Percentiles rank a stretch among this genome's conserved stretches.
Evolutionary conservation across 2,329 filamentous ascomycete species (phyloP).

Genomic region (Neophaeococcomyces mojaviensis): DNA sequence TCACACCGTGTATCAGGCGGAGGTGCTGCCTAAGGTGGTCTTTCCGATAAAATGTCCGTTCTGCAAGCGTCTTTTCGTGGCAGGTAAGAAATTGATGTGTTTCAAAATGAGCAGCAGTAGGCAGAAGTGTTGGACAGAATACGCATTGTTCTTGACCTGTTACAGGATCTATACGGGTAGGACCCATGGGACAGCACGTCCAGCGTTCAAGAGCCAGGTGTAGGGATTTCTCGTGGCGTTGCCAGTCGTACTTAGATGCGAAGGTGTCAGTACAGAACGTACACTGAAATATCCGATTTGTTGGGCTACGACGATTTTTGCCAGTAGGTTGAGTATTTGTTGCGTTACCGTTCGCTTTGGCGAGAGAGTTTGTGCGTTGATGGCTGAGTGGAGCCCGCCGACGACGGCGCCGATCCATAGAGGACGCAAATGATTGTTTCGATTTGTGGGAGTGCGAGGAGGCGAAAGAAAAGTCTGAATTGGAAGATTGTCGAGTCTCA

Average conservation of each 20-base stretch:
- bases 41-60: conserved; percentile 53
- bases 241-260: conserved; percentile 53
- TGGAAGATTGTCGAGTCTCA: conserved; percentile 48
- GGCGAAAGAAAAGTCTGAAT: conserved; percentile 47
- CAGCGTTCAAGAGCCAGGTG: conserved; percentile 51
- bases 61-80: conserved; percentile 52
- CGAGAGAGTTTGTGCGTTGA: conserved; percentile 1
- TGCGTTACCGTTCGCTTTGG: neutral
- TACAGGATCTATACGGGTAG: conserved; percentile 35
- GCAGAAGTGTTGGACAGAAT: conserved; percentile 50
- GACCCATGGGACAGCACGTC: conserved; percentile 54
- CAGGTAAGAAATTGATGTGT: conserved; percentile 51
- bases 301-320: conserved; percentile 34
- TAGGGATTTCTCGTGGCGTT: conserved; percentile 51
- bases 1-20: conserved; percentile 47
- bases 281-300: conserved; percentile 47
- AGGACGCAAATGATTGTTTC: conserved; percentile 49
- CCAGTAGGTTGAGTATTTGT: conserved; percentile 30
- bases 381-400: conserved; percentile 39
- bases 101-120: conserved; percentile 50
- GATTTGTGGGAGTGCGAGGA: conserved; percentile 53
- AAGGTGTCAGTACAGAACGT: conserved; percentile 53
- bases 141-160: conserved; percentile 41
- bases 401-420: conserved; percentile 52
- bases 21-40: conserved; percentile 52